phyloP scores from a whole-genome alignment of 257 asterid genomes.

The Penstemon newberryi region DNA sequence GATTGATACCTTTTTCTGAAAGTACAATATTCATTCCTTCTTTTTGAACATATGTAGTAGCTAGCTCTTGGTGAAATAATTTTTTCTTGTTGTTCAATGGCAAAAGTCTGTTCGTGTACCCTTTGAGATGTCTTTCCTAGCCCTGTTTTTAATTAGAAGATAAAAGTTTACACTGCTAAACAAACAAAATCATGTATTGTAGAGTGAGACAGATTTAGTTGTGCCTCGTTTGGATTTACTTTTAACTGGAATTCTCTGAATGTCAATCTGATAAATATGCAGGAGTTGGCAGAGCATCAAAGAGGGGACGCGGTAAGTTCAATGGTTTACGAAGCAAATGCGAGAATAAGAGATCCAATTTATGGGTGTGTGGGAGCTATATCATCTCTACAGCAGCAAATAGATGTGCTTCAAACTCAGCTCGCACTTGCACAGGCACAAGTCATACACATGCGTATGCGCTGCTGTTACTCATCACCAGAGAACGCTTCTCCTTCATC shows the following conservation, averaged over 20 bases:
- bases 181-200: conserved; percentile 14
- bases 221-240: no score
- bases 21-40: not conserved
- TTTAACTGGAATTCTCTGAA: no score
- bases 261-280: conserved; percentile 1
- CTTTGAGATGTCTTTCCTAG: not conserved
- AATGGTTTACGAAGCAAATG: conserved; percentile 51
- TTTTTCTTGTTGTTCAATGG: conserved; percentile 15
- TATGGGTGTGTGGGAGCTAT: conserved; percentile 54
- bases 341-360: conserved; percentile 47
- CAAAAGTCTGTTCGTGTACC: conserved; percentile 13
- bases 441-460: conserved; percentile 50
- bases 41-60: not conserved
- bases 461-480: conserved; percentile 45
- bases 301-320: conserved; percentile 49
- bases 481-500: conserved; percentile 43
- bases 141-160: conserved; percentile 25
- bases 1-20: not conserved
- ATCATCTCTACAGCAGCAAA: conserved; percentile 48
- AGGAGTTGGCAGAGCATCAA: conserved; percentile 47
- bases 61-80: conserved; percentile 38
- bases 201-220: not conserved
- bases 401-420: conserved; percentile 40
- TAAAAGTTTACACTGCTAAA: conserved; percentile 28
- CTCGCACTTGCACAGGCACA: conserved; percentile 47